Percentiles rank a stretch among this genome's conserved stretches.
These are phyloP conservation scores for Protomyces gravidus DNA, from an alignment of 1,139 yeast species.

Conservation along the genomic window DNA sequence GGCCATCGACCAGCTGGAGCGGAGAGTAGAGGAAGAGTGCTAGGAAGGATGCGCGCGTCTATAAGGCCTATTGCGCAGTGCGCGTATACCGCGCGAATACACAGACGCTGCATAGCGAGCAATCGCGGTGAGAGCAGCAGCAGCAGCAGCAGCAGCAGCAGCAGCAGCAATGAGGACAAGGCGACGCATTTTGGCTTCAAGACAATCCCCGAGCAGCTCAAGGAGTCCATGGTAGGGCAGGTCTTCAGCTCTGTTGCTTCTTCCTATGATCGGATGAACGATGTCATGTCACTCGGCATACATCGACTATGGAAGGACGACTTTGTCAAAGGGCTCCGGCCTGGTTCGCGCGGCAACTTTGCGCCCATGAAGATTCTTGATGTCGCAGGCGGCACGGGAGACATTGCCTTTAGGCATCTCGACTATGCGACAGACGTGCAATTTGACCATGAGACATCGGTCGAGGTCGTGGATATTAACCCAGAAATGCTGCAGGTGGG, in stretches of 20 bases:
- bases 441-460: slow-evolving; percentile 69
- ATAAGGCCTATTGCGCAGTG: not conserved
- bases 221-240: slow-evolving; percentile 79
- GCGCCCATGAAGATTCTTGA: slow-evolving; percentile 75
- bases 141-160: slow-evolving; percentile 1
- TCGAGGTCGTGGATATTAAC: slow-evolving; percentile 92
- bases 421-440: slow-evolving; percentile 82
- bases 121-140: not conserved
- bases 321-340: slow-evolving; percentile 79
- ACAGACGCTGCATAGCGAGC: not conserved
- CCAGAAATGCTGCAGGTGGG: slow-evolving; percentile 96
- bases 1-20: too few relatives aligned
- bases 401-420: slow-evolving; percentile 88
- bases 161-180: slow-evolving; percentile 32
- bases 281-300: slow-evolving; percentile 92
- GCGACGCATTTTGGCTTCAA: slow-evolving; percentile 93
- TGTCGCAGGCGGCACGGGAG: slow-evolving; percentile 99
- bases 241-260: slow-evolving; percentile 94
- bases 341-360: slow-evolving; percentile 55
- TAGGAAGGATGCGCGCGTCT: not conserved
- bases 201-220: slow-evolving; percentile 73
- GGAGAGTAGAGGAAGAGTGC: not conserved
- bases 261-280: slow-evolving; percentile 93
- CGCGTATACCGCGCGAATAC: not conserved
- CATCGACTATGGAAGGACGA: slow-evolving; percentile 95